phyloP scores from a whole-genome alignment of 768 basidiomycete genomes.

The Phanerochaete sordida region DNA sequence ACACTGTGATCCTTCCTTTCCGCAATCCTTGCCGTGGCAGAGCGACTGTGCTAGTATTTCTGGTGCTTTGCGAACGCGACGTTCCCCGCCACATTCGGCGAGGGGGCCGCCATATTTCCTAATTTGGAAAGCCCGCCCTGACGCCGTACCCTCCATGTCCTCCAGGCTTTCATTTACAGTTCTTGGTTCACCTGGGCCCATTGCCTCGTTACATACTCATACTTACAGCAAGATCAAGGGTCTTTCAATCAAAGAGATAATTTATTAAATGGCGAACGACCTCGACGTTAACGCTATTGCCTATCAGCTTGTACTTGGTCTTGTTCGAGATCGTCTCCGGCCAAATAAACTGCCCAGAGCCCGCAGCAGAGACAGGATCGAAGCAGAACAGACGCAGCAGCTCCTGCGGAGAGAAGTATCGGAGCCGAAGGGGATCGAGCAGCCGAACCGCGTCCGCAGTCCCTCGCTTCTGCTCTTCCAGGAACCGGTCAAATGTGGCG shows the following conservation, averaged over 20 bases:
- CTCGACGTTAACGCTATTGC: conserved; percentile 79
- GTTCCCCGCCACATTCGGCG: too few species aligned
- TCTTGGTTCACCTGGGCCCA: too few species aligned
- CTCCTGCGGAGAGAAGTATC: conserved; percentile 76
- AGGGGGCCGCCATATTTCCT: too few species aligned
- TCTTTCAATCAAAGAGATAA: conserved; percentile 43
- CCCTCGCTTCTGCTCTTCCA: conserved; percentile 38
- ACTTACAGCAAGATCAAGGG: too few species aligned
- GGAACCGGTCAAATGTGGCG: conserved; percentile 51
- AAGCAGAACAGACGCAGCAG: conserved; percentile 69
- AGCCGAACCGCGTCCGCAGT: conserved; percentile 46
- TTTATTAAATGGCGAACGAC: conserved; percentile 62
- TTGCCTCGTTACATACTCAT: too few species aligned
- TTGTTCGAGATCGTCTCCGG: conserved; percentile 57
- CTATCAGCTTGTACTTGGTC: conserved; percentile 72
- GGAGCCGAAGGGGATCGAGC: conserved; percentile 55
- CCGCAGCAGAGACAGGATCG: conserved; percentile 24
- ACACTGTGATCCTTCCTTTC: too few species aligned
- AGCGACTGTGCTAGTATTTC: too few species aligned
- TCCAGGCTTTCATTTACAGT: too few species aligned
- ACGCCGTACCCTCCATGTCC: too few species aligned
- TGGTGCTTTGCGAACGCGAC: too few species aligned
- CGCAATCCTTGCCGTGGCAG: too few species aligned
- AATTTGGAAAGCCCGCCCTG: too few species aligned
- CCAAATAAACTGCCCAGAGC: conserved; percentile 48